A percentile compares a stretch with the other conserved stretches of the same genome.
Conservation (phyloP, 345 rosid genomes). For the Noccaea bulbosa region DNA sequence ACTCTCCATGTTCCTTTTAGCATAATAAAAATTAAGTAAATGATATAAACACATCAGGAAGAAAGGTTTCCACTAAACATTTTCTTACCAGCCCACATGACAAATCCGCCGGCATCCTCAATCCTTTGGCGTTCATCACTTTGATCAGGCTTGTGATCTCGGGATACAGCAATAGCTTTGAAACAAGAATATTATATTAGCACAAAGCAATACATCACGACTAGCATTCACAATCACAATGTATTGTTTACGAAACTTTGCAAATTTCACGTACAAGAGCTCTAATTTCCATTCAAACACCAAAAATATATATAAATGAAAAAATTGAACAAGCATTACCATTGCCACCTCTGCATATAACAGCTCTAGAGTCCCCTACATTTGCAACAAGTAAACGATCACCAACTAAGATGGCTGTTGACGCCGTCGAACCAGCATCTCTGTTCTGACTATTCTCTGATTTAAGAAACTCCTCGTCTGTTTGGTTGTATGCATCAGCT, state of each 20-base stretch:
- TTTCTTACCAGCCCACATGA: slow-evolving; percentile 96
- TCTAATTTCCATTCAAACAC: not conserved
- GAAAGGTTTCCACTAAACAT: not conserved
- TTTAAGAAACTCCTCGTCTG: slow-evolving; percentile 91
- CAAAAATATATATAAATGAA: not conserved
- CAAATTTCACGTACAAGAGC: too few species aligned
- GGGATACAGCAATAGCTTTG: slow-evolving; percentile 93
- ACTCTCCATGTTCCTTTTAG: slow-evolving; percentile 96
- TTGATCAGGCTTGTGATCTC: slow-evolving; percentile 99
- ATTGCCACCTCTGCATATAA: slow-evolving; percentile 90
- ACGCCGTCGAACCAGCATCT: slow-evolving; percentile 99
- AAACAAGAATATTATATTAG: slow-evolving; percentile 23
- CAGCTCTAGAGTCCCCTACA: slow-evolving; percentile 99
- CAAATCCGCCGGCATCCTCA: slow-evolving; percentile 99
- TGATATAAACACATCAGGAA: not conserved
- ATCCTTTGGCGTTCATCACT: slow-evolving; percentile 96
- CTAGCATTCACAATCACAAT: not conserved
- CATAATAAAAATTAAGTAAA: slow-evolving; percentile 18
- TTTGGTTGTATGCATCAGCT: slow-evolving; percentile 95
- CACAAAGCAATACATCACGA: not conserved
- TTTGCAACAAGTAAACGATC: slow-evolving; percentile 93
- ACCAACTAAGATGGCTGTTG: slow-evolving; percentile 94
- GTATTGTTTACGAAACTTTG: too few species aligned
- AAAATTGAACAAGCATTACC: slow-evolving; percentile 54
- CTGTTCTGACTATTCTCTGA: slow-evolving; percentile 90